phyloP scores from a whole-genome alignment of 805 yeast species.

The Myxozyma kluyveri region DNA sequence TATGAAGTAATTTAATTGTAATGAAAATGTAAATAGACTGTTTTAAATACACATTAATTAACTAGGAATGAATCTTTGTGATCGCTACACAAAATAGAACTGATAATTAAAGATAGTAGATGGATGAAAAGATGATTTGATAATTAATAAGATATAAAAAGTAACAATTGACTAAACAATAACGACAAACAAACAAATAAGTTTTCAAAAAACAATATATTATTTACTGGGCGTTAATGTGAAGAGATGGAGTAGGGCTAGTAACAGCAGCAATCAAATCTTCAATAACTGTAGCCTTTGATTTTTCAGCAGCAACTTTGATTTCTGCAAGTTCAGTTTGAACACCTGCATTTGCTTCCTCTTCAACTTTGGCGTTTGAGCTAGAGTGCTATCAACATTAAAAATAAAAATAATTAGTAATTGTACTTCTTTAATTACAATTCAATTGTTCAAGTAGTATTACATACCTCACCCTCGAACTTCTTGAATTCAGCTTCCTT shows the following conservation, averaged over 20 bases:
- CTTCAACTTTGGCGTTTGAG: constrained; percentile 70
- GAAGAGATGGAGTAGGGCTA: constrained; percentile 77
- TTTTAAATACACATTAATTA: constrained; percentile 5
- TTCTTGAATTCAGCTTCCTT: constrained; percentile 79
- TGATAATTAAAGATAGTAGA: too few relatives aligned
- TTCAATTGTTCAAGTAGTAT: background rate
- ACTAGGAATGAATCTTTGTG: too few relatives aligned
- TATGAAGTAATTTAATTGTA: constrained; percentile 2
- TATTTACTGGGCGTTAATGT: constrained; percentile 59
- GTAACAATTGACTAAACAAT: background rate
- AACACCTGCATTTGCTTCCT: constrained; percentile 73
- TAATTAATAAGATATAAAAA: background rate
- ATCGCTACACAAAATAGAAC: too few relatives aligned
- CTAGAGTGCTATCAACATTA: constrained; percentile 54
- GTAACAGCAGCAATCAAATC: constrained; percentile 76
- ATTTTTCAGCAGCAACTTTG: constrained; percentile 58
- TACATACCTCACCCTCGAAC: constrained; percentile 56
- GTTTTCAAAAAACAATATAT: background rate
- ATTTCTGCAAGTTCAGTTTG: constrained; percentile 68
- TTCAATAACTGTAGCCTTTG: constrained; percentile 66
- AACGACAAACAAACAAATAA: background rate
- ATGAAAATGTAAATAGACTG: background rate
- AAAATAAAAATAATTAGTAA: constrained; percentile 9
- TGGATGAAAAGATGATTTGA: too few relatives aligned
- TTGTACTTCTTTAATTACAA: background rate